Base-by-base conservation (phyloP, 371 early-diverging fungal species). In the Mortierella sp. region DNA sequence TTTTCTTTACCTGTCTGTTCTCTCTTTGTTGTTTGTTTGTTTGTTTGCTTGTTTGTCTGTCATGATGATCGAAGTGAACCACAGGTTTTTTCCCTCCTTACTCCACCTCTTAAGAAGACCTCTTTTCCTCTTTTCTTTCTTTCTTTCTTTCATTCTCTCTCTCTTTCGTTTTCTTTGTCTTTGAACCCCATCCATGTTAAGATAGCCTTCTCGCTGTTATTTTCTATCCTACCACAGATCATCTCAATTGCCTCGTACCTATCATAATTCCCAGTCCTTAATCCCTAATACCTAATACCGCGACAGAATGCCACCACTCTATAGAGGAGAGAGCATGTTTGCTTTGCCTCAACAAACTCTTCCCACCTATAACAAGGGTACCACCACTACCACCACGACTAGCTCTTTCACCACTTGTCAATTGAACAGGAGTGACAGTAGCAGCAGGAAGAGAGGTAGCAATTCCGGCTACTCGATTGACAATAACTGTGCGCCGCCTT, bases 41-140 rank as follows among this genome's bases (percentile, higher is more conserved):
- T 54, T 55, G 21, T 55, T 55, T 55, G 21, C 55, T n/a, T 55
- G 9, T 6, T n/a, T 24, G 55, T 63, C 16, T 63, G 63, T 63
- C 34, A 63, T 31, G 16, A 63, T 63, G 63, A 63, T 63, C 63
- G 31, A 63, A 31, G 31, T 55, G n/a, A 21, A 63, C 63, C 63
- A 16, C 63, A 5, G 34, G 5, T 63, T 57, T 57, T 26, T 26
- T n/a, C n/a, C 26, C 1, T 31, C 16, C 26, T 10, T 57, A 10
- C 57, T 57, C 26, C 13, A 5, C 28, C 19, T 6, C 31, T 63
- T 31, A 28, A 63, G 28, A 63, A 31, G 28, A 31, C 63, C 63
- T 7, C 31, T 8, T 31, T 4, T 19, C 63, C 63, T 28, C 31
- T 31, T 60, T 63, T 63, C 31, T 16, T n/a, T n/a, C 10, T 26